Percentiles rank a stretch among this genome's conserved stretches.
Conservation (phyloP, 805 yeast species). For the Pichia ethanolica region DNA sequence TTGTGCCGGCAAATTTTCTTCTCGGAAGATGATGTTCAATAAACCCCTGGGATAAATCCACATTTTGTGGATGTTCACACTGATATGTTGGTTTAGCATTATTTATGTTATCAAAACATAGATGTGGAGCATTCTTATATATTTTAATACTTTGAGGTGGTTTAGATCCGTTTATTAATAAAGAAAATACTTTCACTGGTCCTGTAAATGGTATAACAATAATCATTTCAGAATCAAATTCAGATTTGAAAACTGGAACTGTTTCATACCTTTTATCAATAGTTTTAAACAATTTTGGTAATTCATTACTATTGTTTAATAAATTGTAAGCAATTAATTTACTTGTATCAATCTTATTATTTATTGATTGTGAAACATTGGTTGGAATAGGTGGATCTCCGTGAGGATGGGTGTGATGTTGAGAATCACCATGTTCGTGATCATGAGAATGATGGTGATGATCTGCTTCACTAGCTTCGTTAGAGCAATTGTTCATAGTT, state of each 20-base stretch:
- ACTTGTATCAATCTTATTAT: slow-evolving; percentile 49
- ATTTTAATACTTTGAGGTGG: slow-evolving; percentile 51
- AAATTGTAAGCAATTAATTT: slow-evolving; percentile 61
- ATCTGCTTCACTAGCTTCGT: no score
- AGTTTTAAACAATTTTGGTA: slow-evolving; percentile 45
- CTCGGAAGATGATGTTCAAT: slow-evolving; percentile 82
- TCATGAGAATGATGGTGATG: no score
- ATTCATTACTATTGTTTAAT: slow-evolving; percentile 34
- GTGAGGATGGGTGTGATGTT: slow-evolving; percentile 4
- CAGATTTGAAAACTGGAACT: slow-evolving; percentile 42
- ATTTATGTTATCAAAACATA: slow-evolving; percentile 66
- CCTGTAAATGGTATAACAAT: slow-evolving; percentile 72
- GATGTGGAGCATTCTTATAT: slow-evolving; percentile 57
- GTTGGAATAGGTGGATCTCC: slow-evolving; percentile 67
- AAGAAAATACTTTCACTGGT: slow-evolving; percentile 55
- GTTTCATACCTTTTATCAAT: slow-evolving; percentile 39
- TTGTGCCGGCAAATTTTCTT: slow-evolving; percentile 61
- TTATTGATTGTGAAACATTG: slow-evolving; percentile 57
- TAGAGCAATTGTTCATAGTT: no score
- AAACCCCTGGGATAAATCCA: slow-evolving; percentile 26
- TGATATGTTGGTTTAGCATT: slow-evolving; percentile 14
- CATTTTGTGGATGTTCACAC: not conserved
- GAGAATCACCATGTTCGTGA: no score
- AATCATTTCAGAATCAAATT: slow-evolving; percentile 76
- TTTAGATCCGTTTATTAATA: slow-evolving; percentile 43